Conservation (phyloP, 1,139 yeast species). For the Sugiyamaella grinbergsii region DNA sequence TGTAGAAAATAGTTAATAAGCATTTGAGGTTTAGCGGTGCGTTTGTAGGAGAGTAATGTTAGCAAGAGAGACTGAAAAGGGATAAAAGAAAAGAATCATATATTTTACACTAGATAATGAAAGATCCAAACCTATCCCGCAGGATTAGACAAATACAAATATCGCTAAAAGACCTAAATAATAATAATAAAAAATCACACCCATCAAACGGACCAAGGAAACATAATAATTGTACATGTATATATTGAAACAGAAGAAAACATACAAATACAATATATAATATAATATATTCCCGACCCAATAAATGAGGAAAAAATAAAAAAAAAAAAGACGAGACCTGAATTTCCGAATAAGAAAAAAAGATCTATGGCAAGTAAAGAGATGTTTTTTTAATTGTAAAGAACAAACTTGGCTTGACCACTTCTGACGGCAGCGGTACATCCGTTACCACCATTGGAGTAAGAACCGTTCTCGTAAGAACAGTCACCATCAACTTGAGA, state of each 20-base stretch:
- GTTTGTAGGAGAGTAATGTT: background rate
- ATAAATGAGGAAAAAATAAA: conserved; percentile 6
- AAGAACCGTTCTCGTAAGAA: conserved; percentile 74
- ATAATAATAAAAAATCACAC: conserved; percentile 11
- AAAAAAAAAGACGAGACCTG: conserved; percentile 13
- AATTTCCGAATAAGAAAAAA: background rate
- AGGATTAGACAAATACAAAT: background rate
- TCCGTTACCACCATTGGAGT: conserved; percentile 69
- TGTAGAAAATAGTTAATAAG: conserved; percentile 10
- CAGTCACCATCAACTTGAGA: conserved; percentile 73
- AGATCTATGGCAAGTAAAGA: too few species aligned
- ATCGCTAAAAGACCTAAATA: background rate
- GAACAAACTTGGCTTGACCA: conserved; percentile 77
- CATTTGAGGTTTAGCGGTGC: conserved; percentile 5
- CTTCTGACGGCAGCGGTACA: conserved; percentile 89
- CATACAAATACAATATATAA: conserved; percentile 2
- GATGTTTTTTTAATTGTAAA: conserved; percentile 52
- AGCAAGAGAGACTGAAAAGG: background rate
- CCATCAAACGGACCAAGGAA: background rate
- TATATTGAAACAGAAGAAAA: conserved; percentile 4
- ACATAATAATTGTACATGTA: conserved; percentile 4
- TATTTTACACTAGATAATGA: conserved; percentile 8
- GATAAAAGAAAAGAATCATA: conserved; percentile 10
- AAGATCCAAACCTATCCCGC: conserved; percentile 8
- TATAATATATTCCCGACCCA: conserved; percentile 15